Conservation (phyloP, 495 filamentous ascomycete genomes). For the Platismatia glauca region DNA sequence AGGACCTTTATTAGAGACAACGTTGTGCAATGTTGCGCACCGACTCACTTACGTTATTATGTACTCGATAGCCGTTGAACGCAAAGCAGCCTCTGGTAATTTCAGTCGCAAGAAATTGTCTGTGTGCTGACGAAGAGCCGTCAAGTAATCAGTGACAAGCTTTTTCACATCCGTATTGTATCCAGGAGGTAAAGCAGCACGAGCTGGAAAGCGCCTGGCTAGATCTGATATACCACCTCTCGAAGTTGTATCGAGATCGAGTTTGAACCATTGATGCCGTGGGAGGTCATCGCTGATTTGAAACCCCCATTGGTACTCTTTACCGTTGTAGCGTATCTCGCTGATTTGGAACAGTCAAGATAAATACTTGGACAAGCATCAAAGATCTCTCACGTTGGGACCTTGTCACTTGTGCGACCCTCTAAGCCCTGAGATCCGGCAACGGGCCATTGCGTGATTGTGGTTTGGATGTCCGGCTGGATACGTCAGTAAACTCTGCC, state of each 20-base stretch:
- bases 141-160: conserved; percentile 60
- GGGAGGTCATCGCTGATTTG: conserved; percentile 32
- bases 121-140: conserved; percentile 26
- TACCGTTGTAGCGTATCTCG: conserved; percentile 29
- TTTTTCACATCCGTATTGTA: conserved; percentile 45
- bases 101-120: conserved; percentile 27
- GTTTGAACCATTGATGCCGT: conserved; percentile 46
- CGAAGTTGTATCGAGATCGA: conserved; percentile 28
- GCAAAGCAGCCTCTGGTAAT: conserved; percentile 50
- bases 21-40: no score
- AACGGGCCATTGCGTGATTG: conserved; percentile 21
- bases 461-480: conserved; percentile 21
- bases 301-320: conserved; percentile 39
- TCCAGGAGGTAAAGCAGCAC: conserved; percentile 29
- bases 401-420: conserved; percentile 29
- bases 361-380: neutral
- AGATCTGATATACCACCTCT: conserved; percentile 9
- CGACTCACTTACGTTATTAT: no score
- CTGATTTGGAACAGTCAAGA: neutral
- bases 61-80: conserved; percentile 51
- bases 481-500: conserved; percentile 7
- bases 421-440: conserved; percentile 12
- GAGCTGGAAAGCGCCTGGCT: neutral
- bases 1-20: no score
- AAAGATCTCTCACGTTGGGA: conserved; percentile 19